These are phyloP conservation scores for Exophiala oligosperma DNA, from an alignment of 2,329 filamentous ascomycete species.

Conservation along the genomic window DNA sequence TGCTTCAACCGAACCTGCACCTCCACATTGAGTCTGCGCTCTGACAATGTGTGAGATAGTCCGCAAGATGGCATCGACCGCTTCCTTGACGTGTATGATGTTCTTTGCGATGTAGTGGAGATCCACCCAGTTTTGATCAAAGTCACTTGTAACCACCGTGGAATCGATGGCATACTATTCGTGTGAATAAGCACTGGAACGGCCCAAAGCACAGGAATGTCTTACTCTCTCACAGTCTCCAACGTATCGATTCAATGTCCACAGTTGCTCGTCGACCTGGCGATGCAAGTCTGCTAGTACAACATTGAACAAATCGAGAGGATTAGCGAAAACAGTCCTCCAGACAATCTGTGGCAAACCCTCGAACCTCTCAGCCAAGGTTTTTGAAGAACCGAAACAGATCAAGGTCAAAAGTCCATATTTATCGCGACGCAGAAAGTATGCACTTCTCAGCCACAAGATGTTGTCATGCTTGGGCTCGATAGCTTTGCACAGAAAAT, in stretches of 20 bases:
- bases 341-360: slow-evolving; percentile 2
- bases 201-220: neutral
- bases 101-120: slow-evolving; percentile 44
- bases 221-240: slow-evolving; percentile 5
- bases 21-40: slow-evolving; percentile 21
- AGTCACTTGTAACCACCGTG: neutral
- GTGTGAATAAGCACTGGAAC: neutral
- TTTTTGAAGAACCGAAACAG: slow-evolving; percentile 6
- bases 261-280: slow-evolving; percentile 12
- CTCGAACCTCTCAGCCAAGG: slow-evolving; percentile 1
- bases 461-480: slow-evolving; percentile 9
- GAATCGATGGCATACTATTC: slow-evolving; percentile 2
- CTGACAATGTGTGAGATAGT: slow-evolving; percentile 31
- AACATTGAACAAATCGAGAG: slow-evolving; percentile 7
- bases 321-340: slow-evolving; percentile 1
- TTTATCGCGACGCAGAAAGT: slow-evolving; percentile 4
- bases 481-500: slow-evolving; percentile 10
- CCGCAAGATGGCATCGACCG: slow-evolving; percentile 33
- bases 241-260: slow-evolving; percentile 7
- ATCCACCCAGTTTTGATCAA: slow-evolving; percentile 28
- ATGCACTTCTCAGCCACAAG: slow-evolving; percentile 6
- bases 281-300: slow-evolving; percentile 11
- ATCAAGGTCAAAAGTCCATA: slow-evolving; percentile 1
- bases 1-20: neutral
- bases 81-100: slow-evolving; percentile 39